Percentiles rank a stretch among this genome's conserved stretches.
phyloP scores from a whole-genome alignment of 108 stramenopile species.

The Nitzschia sp. region DNA sequence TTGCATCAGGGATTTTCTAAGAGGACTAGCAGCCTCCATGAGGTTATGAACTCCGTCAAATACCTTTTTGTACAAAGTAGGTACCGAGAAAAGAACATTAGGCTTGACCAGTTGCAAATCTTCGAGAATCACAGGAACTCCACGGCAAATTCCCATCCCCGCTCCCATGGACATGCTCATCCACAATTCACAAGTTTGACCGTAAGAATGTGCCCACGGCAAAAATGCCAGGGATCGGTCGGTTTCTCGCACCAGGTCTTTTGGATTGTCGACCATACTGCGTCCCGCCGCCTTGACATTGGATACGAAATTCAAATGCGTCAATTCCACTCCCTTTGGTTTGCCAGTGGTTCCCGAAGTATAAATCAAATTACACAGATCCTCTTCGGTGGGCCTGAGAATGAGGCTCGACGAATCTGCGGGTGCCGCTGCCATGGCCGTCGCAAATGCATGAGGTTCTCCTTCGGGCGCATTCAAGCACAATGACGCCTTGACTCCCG shows the following conservation, averaged over 20 bases:
- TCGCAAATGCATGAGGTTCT: constrained; percentile 74
- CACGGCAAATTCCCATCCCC: constrained; percentile 82
- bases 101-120: constrained; percentile 86
- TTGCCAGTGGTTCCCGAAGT: constrained; percentile 95
- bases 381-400: constrained; percentile 66
- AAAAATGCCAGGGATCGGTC: constrained; percentile 90
- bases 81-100: constrained; percentile 86
- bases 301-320: constrained; percentile 84
- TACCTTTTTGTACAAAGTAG: constrained; percentile 92
- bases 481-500: constrained; percentile 61
- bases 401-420: constrained; percentile 42
- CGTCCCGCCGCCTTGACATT: constrained; percentile 80
- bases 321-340: constrained; percentile 78
- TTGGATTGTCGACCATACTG: constrained; percentile 66
- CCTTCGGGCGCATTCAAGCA: constrained; percentile 76
- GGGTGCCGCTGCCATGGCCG: constrained; percentile 50
- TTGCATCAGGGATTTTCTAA: constrained; percentile 71
- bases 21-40: constrained; percentile 65
- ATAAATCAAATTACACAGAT: constrained; percentile 94
- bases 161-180: constrained; percentile 82
- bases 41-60: constrained; percentile 92
- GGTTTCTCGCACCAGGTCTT: constrained; percentile 64
- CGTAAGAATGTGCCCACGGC: constrained; percentile 96
- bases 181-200: constrained; percentile 92
- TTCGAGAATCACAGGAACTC: constrained; percentile 79